Base-by-base conservation (phyloP, 148 eudicot genomes). In the Gaultheria prostrata region DNA sequence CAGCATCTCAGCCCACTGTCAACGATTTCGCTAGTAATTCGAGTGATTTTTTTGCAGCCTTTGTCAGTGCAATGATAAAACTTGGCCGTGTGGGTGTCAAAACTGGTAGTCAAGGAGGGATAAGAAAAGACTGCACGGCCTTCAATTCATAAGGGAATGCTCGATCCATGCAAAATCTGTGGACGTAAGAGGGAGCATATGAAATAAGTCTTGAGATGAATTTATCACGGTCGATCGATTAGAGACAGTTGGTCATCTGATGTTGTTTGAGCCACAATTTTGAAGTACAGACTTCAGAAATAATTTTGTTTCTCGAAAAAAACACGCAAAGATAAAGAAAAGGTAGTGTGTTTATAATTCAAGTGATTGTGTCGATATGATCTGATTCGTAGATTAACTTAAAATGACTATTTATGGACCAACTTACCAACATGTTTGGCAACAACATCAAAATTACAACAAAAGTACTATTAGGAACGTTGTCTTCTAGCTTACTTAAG, bases 51-150 rank as follows among this genome's bases (percentile, higher is more conserved):
- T 79, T 84, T 14, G 84, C 83, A 3, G 93, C 89, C 1, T 95
- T 95, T 80, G 93, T 84, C 18, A 48, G 88, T 1, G 93, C 98
- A 59, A 95, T 93, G 57, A 92, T 88, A 0, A 94, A 87, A 86
- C 89, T 94, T 5, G 98, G 97, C 0, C 88, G 98, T 69, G 89
- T 92, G 15, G 95, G 93, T 18, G 94, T 95, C 13, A 81, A 87
- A 87, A 92, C 90, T 0, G 95, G 98, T 18, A 89, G 80, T 15
- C 73, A 86, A 6, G 98, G 98, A 15, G 93, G 94, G 84, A 95
- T 95, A 59, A 83, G 95, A 13, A 89, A 84, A 28, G 91, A 89
- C 67, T 95, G 98, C 74, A 51, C 89, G 49, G 65, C 67, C 3
- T 17, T 75, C 11, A 86, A 86, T 79, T 86, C 70, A 24, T 63